Percentiles rank a stretch among this genome's conserved stretches.
Conservation (phyloP, 306 rosid genomes). For the Cicer pinnatifidum region DNA sequence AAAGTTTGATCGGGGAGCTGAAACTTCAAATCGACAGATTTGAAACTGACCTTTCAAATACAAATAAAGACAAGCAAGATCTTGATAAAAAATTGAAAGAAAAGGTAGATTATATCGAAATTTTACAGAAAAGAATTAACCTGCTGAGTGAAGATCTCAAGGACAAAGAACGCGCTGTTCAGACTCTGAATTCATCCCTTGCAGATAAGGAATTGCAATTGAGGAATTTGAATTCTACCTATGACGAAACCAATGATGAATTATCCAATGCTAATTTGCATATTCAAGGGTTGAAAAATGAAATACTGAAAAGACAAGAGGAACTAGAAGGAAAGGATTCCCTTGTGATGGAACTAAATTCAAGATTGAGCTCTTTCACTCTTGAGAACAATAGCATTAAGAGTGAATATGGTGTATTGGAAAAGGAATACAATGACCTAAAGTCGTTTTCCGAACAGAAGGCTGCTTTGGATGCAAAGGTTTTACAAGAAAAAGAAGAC, state of each 20-base stretch:
- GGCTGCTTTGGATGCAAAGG: constrained; percentile 62
- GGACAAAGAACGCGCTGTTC: constrained; percentile 58
- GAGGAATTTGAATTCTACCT: constrained; percentile 56
- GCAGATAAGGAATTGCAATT: constrained; percentile 72
- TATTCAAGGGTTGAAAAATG: constrained; percentile 64
- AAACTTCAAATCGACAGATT: constrained; percentile 60
- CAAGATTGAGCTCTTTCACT: constrained; percentile 53
- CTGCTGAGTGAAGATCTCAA: constrained; percentile 60
- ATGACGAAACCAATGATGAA: constrained; percentile 60
- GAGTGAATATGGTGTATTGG: constrained; percentile 52
- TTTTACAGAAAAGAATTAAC: constrained; percentile 54
- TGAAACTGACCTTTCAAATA: constrained; percentile 44
- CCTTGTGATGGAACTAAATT: constrained; percentile 60
- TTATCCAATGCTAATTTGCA: constrained; percentile 54
- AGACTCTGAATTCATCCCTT: constrained; percentile 65
- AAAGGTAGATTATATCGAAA: constrained; percentile 39
- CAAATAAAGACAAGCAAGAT: constrained; percentile 49
- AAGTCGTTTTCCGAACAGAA: constrained; percentile 60
- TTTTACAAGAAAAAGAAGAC: constrained; percentile 67
- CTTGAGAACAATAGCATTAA: constrained; percentile 54
- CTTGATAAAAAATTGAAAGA: constrained; percentile 53
- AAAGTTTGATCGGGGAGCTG: constrained; percentile 57
- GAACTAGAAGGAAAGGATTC: constrained; percentile 63
- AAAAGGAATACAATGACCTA: constrained; percentile 60
- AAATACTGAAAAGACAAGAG: constrained; percentile 55